Evolutionary conservation across 768 basidiomycete genomes (phyloP).

Genomic region (Exidia glandulosa): DNA sequence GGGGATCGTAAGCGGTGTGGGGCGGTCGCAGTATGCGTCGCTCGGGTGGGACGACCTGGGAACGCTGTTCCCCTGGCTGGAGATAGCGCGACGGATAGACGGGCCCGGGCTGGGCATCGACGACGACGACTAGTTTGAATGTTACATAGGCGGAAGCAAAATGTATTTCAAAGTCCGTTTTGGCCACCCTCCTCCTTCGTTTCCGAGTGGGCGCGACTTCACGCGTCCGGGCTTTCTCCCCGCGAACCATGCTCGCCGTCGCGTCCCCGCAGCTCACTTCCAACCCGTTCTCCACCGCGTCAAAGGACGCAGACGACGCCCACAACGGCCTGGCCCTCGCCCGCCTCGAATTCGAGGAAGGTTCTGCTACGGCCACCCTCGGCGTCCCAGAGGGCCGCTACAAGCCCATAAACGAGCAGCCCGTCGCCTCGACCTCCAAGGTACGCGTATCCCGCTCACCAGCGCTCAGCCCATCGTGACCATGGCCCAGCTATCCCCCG

Average conservation of each 20-base stretch:
- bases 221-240: neutral
- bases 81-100: constrained; percentile 50
- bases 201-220: too few relatives aligned
- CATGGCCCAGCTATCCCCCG: neutral
- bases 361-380: constrained; percentile 55
- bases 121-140: neutral
- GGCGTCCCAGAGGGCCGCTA: constrained; percentile 68
- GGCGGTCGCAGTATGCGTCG: constrained; percentile 54
- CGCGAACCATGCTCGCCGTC: constrained; percentile 7
- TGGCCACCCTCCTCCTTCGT: too few relatives aligned
- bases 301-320: constrained; percentile 29
- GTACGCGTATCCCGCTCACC: constrained; percentile 6
- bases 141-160: too few relatives aligned
- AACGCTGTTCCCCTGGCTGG: constrained; percentile 72
- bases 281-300: neutral
- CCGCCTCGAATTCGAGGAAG: constrained; percentile 76
- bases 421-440: constrained; percentile 31
- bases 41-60: constrained; percentile 59
- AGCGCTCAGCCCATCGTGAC: neutral
- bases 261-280: constrained; percentile 1
- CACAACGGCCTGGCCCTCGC: constrained; percentile 68
- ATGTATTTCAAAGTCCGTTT: too few relatives aligned
- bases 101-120: constrained; percentile 55
- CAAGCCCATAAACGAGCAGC: constrained; percentile 65
- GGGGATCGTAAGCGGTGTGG: constrained; percentile 35